Base-by-base conservation (phyloP, 306 rosid genomes). In the Citrullus mucosospermus region DNA sequence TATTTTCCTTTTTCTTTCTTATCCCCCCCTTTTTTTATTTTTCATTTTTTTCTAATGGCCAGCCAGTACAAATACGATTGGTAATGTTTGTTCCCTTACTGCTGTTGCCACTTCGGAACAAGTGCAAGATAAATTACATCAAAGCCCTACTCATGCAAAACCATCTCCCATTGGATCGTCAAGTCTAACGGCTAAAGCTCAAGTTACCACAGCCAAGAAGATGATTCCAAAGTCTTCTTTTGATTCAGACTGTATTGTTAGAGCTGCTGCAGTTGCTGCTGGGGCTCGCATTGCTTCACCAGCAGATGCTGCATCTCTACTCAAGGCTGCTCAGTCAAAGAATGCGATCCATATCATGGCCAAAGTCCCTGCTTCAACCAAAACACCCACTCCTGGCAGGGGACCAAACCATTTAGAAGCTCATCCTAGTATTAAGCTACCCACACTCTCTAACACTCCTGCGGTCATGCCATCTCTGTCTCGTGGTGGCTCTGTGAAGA, bases 271-370 rank as follows among this genome's bases (percentile, higher is more conserved):
- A 0, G 88, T 89, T 62, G 91, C 92, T 67, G 88, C 86, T 79
- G 94, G 92, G 38, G 91, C 95, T 28, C 92, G 86, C 51, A 85
- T 88, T 61, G 91, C 85, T 81, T 85, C 91, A 28, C 84, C 85
- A 8, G 85, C 90, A 12, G 91, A 87, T 78, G 82, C 86, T 74
- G 85, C 75, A 51, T 89, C 92, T 58, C 81, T 83, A 78, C 56
- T 77, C 34, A 91, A 86, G 89, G 85, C 89, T 78, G 83, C 85
- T 79, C 90, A 84, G 76, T 89, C 84, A 36, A 88, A 81, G 84
- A 86, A 81, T 46, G 80, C 82, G 22, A 86, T 79, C 61, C 87
- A 83, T 74, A 43, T 80, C 60, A 78, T 78, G 84, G 92, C 91
- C 58, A 32, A 85, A 39, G 83, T 77, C 54, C 75, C 80, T 75